Evolutionary conservation across 768 basidiomycete genomes (phyloP).

Genomic region (Baorangia bicolor): DNA sequence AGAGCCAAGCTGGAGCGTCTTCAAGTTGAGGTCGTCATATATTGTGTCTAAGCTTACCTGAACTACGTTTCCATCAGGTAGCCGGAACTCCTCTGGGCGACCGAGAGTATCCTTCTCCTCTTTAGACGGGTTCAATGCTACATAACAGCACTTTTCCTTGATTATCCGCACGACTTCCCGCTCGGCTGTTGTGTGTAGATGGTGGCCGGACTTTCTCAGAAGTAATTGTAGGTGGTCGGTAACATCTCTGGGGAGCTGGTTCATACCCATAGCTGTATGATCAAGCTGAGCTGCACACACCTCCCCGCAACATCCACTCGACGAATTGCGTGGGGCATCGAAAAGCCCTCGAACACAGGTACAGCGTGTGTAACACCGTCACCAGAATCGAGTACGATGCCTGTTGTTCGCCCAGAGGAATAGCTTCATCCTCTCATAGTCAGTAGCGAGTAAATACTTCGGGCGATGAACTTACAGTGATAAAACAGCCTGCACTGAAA

Average conservation of each 20-base stretch:
- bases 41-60: slow-evolving; percentile 53
- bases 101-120: slow-evolving; percentile 90
- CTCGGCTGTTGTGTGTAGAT: slow-evolving; percentile 96
- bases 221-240: slow-evolving; percentile 95
- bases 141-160: slow-evolving; percentile 98
- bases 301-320: slow-evolving; percentile 96
- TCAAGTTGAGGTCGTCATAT: slow-evolving; percentile 12
- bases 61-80: slow-evolving; percentile 94
- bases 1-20: slow-evolving; percentile 67
- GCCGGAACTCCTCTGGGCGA: slow-evolving; percentile 80
- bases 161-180: slow-evolving; percentile 95
- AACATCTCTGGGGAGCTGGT: slow-evolving; percentile 65
- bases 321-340: slow-evolving; percentile 97
- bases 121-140: slow-evolving; percentile 88
- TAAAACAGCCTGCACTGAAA: slow-evolving; percentile 94
- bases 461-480: slow-evolving; percentile 70
- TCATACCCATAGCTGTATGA: neutral
- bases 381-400: slow-evolving; percentile 98
- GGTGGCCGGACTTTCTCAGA: slow-evolving; percentile 90
- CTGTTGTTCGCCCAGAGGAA: slow-evolving; percentile 96
- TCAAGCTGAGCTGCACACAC: slow-evolving; percentile 39
- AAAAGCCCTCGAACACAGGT: slow-evolving; percentile 98
- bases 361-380: slow-evolving; percentile 99
- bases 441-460: slow-evolving; percentile 1
- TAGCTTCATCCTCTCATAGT: slow-evolving; percentile 56